Conservation (phyloP, 73 alveolate species). For the Paramecium sexaurelia region DNA sequence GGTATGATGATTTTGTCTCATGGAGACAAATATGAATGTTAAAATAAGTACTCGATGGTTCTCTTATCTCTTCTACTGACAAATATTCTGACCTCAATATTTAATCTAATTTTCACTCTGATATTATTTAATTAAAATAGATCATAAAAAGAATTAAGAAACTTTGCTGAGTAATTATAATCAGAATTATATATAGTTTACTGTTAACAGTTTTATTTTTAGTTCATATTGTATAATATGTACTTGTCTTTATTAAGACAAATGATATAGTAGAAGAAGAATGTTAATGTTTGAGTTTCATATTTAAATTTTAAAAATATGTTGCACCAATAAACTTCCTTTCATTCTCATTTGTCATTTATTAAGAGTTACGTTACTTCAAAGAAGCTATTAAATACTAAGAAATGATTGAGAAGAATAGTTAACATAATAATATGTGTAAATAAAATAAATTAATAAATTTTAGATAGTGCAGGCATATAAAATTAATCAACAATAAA, state of each 20-base stretch:
- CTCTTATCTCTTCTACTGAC: not conserved
- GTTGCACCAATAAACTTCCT: not conserved
- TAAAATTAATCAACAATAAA: not conserved
- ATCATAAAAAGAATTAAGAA: not conserved
- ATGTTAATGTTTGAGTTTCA: not conserved
- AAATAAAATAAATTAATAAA: not conserved
- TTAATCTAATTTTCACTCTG: not conserved
- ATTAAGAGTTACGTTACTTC: not conserved
- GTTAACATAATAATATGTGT: not conserved
- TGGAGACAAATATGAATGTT: not conserved
- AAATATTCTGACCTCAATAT: not conserved
- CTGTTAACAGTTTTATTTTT: not conserved
- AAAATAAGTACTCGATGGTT: not conserved
- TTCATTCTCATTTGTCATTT: not conserved
- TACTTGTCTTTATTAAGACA: not conserved
- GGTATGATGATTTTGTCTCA: not conserved
- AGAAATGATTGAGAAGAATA: not conserved
- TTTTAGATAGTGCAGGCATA: not conserved
- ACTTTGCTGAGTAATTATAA: not conserved
- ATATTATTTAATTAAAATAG: conserved; percentile 29
- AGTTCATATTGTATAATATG: not conserved
- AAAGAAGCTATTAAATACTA: not conserved
- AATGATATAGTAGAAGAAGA: not conserved
- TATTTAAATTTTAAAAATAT: not conserved
- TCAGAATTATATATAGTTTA: not conserved